Base-by-base conservation (phyloP, 805 yeast genomes). In the Diddensiella santjacobensis region DNA sequence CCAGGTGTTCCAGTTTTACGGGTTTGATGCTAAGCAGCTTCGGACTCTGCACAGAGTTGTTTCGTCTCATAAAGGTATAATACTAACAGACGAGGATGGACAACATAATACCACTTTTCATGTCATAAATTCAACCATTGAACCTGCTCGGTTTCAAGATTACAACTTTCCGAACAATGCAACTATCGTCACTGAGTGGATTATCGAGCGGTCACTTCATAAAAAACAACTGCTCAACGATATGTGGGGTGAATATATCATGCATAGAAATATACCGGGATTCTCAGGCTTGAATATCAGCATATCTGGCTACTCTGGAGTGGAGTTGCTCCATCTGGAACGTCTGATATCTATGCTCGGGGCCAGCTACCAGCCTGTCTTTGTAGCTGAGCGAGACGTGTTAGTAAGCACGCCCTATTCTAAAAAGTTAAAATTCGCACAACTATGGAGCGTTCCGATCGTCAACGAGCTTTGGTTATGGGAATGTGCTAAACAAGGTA, bases 251-350 rank as follows among this genome's bases (percentile, higher is more conserved):
- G 59, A 60, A 11, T 63, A 65, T 50, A 53, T 64, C 40, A 47
- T 64, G 44, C 49, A 56, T 47, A 59, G 70, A 55, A 53, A 67
- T 35, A 44, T 59, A 49, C 45, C 37, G 40, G 70, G 51, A 3
- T 56, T 60, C 40, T 39, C 44, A 19, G 64, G 55, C 44, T 53
- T 66, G 45, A 56, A 57, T 5, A 68, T 84, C 3, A 73, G 84
- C 52, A 71, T 84, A 2, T 77, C 87, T 2, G 96, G 96, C 2
- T 87, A 83, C 62, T 74, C 80, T 18, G 95, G 95, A 0, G 80
- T 85, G 22, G 95, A 87, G 63, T 66, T 80, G 15, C 66, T 85
- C 37, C 96, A 87, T 65, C 60, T 84, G 10, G 79, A 77, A 5
- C 84, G 84, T 59, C 71, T 91, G 39, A 71, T 87, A 5, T 58